phyloP scores from a whole-genome alignment of 768 basidiomycete genomes.

The Phanerochaete sordida region DNA sequence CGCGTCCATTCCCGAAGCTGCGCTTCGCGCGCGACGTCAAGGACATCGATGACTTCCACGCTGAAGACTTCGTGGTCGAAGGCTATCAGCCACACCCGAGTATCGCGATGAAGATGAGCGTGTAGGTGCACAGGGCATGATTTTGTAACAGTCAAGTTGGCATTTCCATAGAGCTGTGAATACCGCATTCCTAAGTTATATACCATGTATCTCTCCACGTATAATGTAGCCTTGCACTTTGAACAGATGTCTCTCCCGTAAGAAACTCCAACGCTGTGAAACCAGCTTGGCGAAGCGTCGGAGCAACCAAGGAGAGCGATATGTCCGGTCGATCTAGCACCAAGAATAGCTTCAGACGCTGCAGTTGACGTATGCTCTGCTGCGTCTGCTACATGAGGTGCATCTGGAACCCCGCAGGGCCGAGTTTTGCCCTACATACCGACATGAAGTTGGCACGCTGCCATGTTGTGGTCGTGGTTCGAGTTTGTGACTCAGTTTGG shows the following conservation, averaged over 20 bases:
- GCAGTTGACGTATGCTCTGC: neutral
- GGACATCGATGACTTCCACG: slow-evolving; percentile 77
- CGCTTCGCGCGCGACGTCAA: slow-evolving; percentile 62
- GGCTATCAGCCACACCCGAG: slow-evolving; percentile 82
- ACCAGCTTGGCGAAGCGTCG: neutral
- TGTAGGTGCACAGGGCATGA: slow-evolving; percentile 32
- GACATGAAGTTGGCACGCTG: neutral
- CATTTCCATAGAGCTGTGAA: neutral
- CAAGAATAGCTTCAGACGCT: neutral
- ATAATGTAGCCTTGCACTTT: neutral
- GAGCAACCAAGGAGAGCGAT: neutral
- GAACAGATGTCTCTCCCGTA: neutral
- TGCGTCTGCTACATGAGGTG: neutral
- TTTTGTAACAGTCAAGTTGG: neutral
- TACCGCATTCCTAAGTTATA: neutral
- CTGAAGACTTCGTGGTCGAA: slow-evolving; percentile 80
- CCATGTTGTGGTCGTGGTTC: neutral
- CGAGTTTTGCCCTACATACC: neutral
- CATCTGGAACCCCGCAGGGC: neutral
- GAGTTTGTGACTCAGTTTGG: no score
- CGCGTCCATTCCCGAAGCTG: slow-evolving; percentile 80
- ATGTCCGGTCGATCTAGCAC: neutral
- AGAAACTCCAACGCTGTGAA: neutral
- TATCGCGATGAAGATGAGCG: slow-evolving; percentile 97
- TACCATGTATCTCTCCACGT: neutral